These are phyloP conservation scores for Ophiosphaerella herpotricha DNA, from an alignment of 2,329 filamentous ascomycete genomes.

Conservation along the genomic window DNA sequence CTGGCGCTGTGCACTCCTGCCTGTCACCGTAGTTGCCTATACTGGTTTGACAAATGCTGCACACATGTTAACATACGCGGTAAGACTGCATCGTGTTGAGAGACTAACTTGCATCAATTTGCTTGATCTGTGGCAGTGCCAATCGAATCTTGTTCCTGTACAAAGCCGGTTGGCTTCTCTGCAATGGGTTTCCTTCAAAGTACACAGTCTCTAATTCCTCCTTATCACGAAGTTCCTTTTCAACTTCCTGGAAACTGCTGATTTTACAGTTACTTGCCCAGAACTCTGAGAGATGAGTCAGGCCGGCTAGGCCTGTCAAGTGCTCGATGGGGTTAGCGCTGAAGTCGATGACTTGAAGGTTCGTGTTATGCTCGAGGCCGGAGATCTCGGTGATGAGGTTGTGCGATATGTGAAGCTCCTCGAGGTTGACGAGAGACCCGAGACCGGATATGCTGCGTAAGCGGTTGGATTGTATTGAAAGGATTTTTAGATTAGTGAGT, in stretches of 20 bases:
- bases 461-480: slow-evolving; percentile 95
- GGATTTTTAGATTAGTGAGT: slow-evolving; percentile 78
- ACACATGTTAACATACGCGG: neutral
- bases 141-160: slow-evolving; percentile 94
- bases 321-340: slow-evolving; percentile 83
- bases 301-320: slow-evolving; percentile 70
- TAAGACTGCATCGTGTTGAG: neutral
- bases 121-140: slow-evolving; percentile 81
- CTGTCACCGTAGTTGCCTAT: neutral
- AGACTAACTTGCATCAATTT: slow-evolving; percentile 97
- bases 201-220: slow-evolving; percentile 85
- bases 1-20: neutral
- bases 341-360: slow-evolving; percentile 80
- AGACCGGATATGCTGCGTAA: slow-evolving; percentile 79
- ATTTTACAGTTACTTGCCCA: slow-evolving; percentile 94
- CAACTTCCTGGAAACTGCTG: slow-evolving; percentile 78
- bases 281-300: slow-evolving; percentile 80
- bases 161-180: slow-evolving; percentile 75
- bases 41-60: slow-evolving; percentile 13
- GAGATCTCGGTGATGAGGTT: slow-evolving; percentile 81
- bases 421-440: slow-evolving; percentile 72
- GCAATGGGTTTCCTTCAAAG: slow-evolving; percentile 92
- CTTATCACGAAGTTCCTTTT: slow-evolving; percentile 78
- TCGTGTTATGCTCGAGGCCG: slow-evolving; percentile 59
- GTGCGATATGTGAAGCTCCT: slow-evolving; percentile 95